Base-by-base conservation (phyloP, 2,329 filamentous ascomycete genomes). In the Amesomyces nigricolor region DNA sequence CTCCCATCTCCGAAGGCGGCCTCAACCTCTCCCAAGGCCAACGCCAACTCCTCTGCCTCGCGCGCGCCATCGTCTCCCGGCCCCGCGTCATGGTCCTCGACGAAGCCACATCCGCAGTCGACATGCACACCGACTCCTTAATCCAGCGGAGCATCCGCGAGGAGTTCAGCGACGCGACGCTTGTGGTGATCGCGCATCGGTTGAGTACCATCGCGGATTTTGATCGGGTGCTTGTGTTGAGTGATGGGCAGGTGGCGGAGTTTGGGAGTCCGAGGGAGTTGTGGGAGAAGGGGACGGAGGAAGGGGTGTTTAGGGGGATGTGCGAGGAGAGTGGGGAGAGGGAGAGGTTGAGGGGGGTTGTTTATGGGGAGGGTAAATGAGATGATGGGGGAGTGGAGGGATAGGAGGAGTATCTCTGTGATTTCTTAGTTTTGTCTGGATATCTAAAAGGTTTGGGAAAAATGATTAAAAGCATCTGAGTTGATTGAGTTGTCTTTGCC, bases 1-100 rank as follows among this genome's bases (percentile, higher is more conserved):
- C 83, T 6, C 75, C 79, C 49, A 81, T 91, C 59, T 82, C 85
- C 2, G 86, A 89, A 67, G 86, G 85, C 16, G 87, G 87, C 0
- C 78, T 87, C 4, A 91, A 90, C 66, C 75, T 90, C 16, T 88
- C 85, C 0, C 87, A 89, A 66, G 87, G 87, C 29, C 87, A 91
- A 68, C 79, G 87, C 2, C 87, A 91, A 68, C 82, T 90, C 0
- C 78, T 91, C 38, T 89, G 86, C 64, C 80, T 89, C 4, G 87
- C 87, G 0, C 83, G 83, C 49, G 87, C 84, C 49, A 89, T 90
- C 62, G 82, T 89, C 22, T 78, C 82, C 0, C 78, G 84, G 0
- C 87, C 88, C 3, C 86, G 87, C 66, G 83, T 92, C 63, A 87
- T 92, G 80, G 82, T 91, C 1, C 78, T 91, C 1, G 88, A 92